Percentiles rank a stretch among this genome's conserved stretches.
These are phyloP conservation scores for Cubamyces sp. DNA, from an alignment of 768 basidiomycete species.

Conservation along the genomic window DNA sequence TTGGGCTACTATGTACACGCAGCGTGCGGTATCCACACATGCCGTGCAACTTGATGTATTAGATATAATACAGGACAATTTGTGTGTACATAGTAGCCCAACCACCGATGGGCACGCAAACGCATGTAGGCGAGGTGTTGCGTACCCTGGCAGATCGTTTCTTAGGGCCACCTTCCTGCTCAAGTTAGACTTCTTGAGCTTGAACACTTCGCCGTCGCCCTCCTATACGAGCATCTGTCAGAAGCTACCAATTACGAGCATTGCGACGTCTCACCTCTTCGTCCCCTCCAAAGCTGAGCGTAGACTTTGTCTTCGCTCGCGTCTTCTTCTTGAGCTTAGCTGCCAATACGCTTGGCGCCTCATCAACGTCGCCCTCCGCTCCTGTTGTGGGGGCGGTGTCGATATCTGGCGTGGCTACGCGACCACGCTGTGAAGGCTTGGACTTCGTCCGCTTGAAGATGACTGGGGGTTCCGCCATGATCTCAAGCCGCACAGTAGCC, in stretches of 20 bases:
- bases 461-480: slow-evolving; percentile 39
- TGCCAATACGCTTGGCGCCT: slow-evolving; percentile 64
- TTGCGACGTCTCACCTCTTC: slow-evolving; percentile 54
- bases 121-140: neutral
- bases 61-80: neutral
- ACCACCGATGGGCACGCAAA: slow-evolving; percentile 3
- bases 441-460: slow-evolving; percentile 49
- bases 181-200: slow-evolving; percentile 80
- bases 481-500: neutral
- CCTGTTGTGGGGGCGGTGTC: slow-evolving; percentile 19
- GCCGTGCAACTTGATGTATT: slow-evolving; percentile 1
- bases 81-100: slow-evolving; percentile 21
- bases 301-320: slow-evolving; percentile 64
- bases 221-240: slow-evolving; percentile 46
- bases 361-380: slow-evolving; percentile 40
- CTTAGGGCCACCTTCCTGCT: slow-evolving; percentile 67
- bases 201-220: slow-evolving; percentile 65
- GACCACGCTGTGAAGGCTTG: slow-evolving; percentile 43
- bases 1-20: slow-evolving; percentile 22
- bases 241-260: slow-evolving; percentile 25
- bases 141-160: slow-evolving; percentile 37
- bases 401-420: slow-evolving; percentile 40
- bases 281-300: slow-evolving; percentile 77
- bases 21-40: slow-evolving; percentile 6
- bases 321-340: slow-evolving; percentile 72